Evolutionary conservation across 1,284 basidiomycete genomes (phyloP).

Genomic region (Microbotryum saponariae): DNA sequence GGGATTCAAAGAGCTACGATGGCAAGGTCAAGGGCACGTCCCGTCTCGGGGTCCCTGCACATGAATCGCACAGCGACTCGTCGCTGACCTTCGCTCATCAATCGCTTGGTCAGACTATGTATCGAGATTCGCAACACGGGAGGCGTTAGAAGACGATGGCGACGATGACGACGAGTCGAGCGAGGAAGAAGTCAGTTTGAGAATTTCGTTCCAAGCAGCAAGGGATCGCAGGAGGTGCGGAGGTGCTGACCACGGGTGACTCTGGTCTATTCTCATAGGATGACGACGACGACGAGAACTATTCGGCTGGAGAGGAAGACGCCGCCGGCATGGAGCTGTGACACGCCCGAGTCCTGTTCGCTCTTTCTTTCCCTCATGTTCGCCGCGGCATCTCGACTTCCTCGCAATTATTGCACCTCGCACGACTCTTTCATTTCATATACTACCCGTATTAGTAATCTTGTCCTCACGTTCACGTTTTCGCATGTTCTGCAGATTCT

Average conservation of each 20-base stretch:
- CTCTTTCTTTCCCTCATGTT: constrained; percentile 1
- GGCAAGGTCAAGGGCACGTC: constrained; percentile 74
- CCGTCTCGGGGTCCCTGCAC: neutral
- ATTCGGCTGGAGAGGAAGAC: constrained; percentile 62
- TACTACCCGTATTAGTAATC: no score
- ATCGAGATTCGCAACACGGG: constrained; percentile 72
- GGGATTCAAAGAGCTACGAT: constrained; percentile 91
- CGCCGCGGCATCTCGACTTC: neutral
- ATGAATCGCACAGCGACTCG: neutral
- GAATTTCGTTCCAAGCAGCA: constrained; percentile 37
- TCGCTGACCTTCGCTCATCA: neutral
- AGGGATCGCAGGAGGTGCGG: constrained; percentile 33
- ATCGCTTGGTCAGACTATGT: constrained; percentile 59
- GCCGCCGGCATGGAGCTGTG: constrained; percentile 36
- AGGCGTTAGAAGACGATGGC: constrained; percentile 54
- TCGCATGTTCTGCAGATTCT: no score
- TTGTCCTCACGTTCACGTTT: no score
- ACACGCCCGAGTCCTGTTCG: constrained; percentile 3
- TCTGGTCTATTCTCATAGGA: constrained; percentile 43
- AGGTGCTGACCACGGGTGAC: neutral
- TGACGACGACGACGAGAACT: constrained; percentile 79
- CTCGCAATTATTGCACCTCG: neutral
- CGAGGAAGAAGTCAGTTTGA: constrained; percentile 53
- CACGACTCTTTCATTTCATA: no score
- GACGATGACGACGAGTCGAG: constrained; percentile 48